These are phyloP conservation scores for Eutrema salsugineum DNA, from an alignment of 441 rosid species.

Conservation along the genomic window DNA sequence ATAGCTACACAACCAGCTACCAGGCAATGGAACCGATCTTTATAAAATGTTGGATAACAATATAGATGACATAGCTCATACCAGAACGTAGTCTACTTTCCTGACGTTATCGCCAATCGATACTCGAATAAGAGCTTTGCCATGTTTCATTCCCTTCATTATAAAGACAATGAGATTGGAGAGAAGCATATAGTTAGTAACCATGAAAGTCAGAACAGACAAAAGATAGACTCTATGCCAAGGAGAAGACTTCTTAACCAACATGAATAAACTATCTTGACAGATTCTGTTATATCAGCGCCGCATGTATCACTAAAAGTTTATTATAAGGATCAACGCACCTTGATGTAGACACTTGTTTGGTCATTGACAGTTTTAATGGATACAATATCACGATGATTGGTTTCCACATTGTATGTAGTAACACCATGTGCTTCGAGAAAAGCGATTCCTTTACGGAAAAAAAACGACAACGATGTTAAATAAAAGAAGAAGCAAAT, in stretches of 20 bases:
- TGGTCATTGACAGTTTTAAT: conserved; percentile 39
- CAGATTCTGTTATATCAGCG: background rate
- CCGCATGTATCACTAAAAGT: conserved; percentile 2
- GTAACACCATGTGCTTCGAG: conserved; percentile 66
- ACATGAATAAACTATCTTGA: background rate
- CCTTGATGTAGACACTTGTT: conserved; percentile 68
- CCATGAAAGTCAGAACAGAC: conserved; percentile 12
- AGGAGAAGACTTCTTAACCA: background rate
- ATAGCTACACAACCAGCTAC: background rate
- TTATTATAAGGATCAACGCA: conserved; percentile 32
- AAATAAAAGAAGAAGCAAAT: conserved; percentile 5
- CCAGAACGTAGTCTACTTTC: conserved; percentile 85
- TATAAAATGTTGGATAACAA: background rate
- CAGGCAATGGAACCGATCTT: no score
- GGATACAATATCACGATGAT: conserved; percentile 68
- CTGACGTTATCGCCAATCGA: conserved; percentile 46
- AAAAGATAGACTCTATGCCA: conserved; percentile 11
- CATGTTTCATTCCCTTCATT: conserved; percentile 72
- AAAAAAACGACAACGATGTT: conserved; percentile 15
- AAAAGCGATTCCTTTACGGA: conserved; percentile 69
- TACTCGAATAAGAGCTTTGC: conserved; percentile 78
- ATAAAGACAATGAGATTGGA: conserved; percentile 17
- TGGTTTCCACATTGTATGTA: conserved; percentile 57
- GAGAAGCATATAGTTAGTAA: background rate
- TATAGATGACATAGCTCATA: conserved; percentile 28